These are phyloP conservation scores for Polyporus tsugae DNA, from an alignment of 1,284 basidiomycete species.

Conservation along the genomic window DNA sequence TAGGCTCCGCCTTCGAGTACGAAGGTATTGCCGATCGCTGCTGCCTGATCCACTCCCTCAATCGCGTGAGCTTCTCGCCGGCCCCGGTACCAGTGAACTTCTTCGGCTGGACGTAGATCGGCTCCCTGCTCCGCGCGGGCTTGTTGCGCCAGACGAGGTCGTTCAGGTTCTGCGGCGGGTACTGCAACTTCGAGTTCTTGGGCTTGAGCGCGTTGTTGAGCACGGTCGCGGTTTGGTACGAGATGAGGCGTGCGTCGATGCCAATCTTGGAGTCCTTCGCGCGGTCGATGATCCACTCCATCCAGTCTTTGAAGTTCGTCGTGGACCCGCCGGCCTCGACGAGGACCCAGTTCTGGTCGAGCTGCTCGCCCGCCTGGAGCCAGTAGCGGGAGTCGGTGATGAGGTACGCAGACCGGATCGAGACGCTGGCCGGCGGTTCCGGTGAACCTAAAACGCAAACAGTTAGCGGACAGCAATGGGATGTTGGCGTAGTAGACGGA, in stretches of 20 bases:
- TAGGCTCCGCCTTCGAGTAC: slow-evolving; percentile 67
- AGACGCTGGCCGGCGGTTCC: slow-evolving; percentile 89
- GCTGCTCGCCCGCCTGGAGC: slow-evolving; percentile 81
- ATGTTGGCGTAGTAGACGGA: slow-evolving; percentile 46
- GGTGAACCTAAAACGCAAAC: slow-evolving; percentile 66
- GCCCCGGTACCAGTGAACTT: slow-evolving; percentile 77
- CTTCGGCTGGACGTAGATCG: slow-evolving; percentile 79
- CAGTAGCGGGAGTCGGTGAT: slow-evolving; percentile 93
- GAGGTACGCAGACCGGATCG: slow-evolving; percentile 71
- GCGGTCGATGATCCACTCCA: slow-evolving; percentile 75
- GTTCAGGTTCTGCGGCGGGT: slow-evolving; percentile 83
- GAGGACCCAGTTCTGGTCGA: slow-evolving; percentile 83
- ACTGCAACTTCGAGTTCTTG: slow-evolving; percentile 68
- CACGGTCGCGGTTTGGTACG: slow-evolving; percentile 73
- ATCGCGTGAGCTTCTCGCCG: slow-evolving; percentile 60
- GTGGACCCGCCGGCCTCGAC: slow-evolving; percentile 67
- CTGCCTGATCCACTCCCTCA: slow-evolving; percentile 69
- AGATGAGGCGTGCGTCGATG: slow-evolving; percentile 89
- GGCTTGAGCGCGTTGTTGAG: slow-evolving; percentile 63
- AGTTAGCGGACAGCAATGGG: neutral
- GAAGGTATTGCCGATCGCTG: slow-evolving; percentile 67
- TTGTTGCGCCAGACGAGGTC: slow-evolving; percentile 87
- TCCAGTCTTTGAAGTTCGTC: slow-evolving; percentile 76
- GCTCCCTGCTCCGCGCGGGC: slow-evolving; percentile 70
- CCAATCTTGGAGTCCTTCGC: slow-evolving; percentile 73